Evolutionary conservation across 1,284 basidiomycete species (phyloP).

Genomic region (Puccinia coronata): DNA sequence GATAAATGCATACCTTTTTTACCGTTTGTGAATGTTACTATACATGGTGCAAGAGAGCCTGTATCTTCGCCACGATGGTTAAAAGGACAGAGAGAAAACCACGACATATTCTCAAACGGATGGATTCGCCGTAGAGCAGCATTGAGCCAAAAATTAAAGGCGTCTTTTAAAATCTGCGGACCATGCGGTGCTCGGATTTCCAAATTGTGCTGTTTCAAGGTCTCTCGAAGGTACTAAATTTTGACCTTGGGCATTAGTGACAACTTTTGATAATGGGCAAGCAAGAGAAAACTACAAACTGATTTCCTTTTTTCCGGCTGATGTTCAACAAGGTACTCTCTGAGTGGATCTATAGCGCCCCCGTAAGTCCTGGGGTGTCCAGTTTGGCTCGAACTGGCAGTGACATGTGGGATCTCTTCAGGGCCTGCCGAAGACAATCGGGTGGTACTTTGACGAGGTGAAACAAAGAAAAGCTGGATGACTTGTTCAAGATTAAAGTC

Average conservation of each 20-base stretch:
- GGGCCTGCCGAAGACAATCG: slow-evolving; percentile 5
- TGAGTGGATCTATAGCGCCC: background rate
- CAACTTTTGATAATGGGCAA: background rate
- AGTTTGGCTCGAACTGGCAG: background rate
- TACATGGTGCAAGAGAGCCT: background rate
- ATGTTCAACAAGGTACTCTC: slow-evolving; percentile 16
- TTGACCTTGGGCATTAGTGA: background rate
- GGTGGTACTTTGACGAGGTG: slow-evolving; percentile 15
- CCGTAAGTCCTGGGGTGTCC: background rate
- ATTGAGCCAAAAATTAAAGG: slow-evolving; percentile 27
- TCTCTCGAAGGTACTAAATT: background rate
- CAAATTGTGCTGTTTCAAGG: background rate
- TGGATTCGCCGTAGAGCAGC: slow-evolving; percentile 18
- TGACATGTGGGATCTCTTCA: background rate
- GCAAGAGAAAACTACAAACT: background rate
- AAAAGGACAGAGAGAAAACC: slow-evolving; percentile 14
- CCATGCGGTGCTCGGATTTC: background rate
- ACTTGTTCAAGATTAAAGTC: slow-evolving; percentile 32
- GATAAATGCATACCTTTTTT: background rate
- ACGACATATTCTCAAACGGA: slow-evolving; percentile 22
- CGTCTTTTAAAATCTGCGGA: slow-evolving; percentile 8
- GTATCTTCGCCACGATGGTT: too few species aligned
- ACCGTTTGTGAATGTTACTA: background rate
- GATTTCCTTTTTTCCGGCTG: background rate
- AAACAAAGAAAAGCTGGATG: slow-evolving; percentile 6